Percentiles rank a stretch among this genome's conserved stretches.
phyloP scores from a whole-genome alignment of 2,329 filamentous ascomycete species.

The Claviceps humidiphila region DNA sequence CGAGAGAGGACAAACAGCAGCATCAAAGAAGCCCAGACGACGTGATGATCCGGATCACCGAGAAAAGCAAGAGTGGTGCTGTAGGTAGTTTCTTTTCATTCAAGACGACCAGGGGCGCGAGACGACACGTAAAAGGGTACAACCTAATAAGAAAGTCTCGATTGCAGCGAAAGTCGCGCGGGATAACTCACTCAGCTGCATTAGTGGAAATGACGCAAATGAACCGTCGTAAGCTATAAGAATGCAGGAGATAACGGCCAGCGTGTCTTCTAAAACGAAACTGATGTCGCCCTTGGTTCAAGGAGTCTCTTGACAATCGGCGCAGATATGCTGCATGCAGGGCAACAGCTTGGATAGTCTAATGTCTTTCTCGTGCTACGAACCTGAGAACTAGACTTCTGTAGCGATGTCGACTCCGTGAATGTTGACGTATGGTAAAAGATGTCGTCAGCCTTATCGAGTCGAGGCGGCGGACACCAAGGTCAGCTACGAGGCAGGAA shows the following conservation, averaged over 20 bases:
- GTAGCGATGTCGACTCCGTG: neutral
- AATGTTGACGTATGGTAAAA: neutral
- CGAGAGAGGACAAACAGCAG: constrained; percentile 2
- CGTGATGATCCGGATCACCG: neutral
- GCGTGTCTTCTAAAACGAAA: neutral
- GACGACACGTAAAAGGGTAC: neutral
- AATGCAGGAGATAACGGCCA: neutral
- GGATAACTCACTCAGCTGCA: neutral
- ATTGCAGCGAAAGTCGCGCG: neutral
- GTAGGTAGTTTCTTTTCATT: neutral
- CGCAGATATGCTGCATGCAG: neutral
- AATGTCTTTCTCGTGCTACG: too few species aligned
- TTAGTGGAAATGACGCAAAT: neutral
- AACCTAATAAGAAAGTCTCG: neutral
- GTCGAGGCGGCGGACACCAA: neutral
- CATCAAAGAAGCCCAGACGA: constrained; percentile 5
- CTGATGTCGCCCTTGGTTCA: neutral
- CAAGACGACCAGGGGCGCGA: neutral
- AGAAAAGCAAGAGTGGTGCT: neutral
- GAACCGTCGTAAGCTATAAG: neutral
- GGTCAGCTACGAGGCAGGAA: neutral
- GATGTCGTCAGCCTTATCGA: neutral
- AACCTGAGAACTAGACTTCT: neutral
- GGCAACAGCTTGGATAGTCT: neutral
- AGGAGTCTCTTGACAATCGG: neutral